These are phyloP conservation scores for Malassezia obtusa DNA, from an alignment of 1,284 basidiomycete species.

Conservation along the genomic window DNA sequence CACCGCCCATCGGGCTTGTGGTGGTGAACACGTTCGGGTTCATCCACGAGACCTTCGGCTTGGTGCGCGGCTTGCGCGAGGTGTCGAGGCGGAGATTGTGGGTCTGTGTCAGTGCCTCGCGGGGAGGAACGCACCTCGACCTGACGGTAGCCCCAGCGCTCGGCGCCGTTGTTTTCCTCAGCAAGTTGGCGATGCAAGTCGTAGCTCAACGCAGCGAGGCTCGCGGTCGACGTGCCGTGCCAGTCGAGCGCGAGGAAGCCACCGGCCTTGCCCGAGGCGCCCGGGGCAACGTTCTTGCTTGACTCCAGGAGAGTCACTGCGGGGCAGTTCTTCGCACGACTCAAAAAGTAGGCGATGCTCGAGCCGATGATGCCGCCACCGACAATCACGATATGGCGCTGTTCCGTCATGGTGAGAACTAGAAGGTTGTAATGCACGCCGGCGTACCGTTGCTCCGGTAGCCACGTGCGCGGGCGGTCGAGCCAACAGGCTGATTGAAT, in stretches of 20 bases:
- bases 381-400: slow-evolving; percentile 38
- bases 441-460: not conserved
- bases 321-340: slow-evolving; percentile 8
- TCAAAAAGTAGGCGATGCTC: slow-evolving; percentile 69
- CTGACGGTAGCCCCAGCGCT: slow-evolving; percentile 75
- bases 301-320: slow-evolving; percentile 62
- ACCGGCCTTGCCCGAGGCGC: slow-evolving; percentile 77
- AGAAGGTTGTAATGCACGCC: not conserved
- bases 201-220: slow-evolving; percentile 66
- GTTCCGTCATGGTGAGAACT: slow-evolving; percentile 15
- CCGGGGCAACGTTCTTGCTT: slow-evolving; percentile 54
- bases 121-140: slow-evolving; percentile 48
- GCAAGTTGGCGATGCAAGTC: slow-evolving; percentile 69
- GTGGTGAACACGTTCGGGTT: slow-evolving; percentile 37
- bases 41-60: slow-evolving; percentile 43
- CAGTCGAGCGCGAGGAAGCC: slow-evolving; percentile 78
- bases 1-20: slow-evolving; percentile 47
- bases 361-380: slow-evolving; percentile 67
- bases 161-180: slow-evolving; percentile 59
- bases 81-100: slow-evolving; percentile 31
- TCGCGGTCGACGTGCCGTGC: slow-evolving; percentile 51
- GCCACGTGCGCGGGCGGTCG: not conserved
- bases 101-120: slow-evolving; percentile 16
- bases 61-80: slow-evolving; percentile 18
- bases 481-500: not conserved